Base-by-base conservation (phyloP, 2,329 filamentous ascomycete genomes). In the Fusarium vanettenii region DNA sequence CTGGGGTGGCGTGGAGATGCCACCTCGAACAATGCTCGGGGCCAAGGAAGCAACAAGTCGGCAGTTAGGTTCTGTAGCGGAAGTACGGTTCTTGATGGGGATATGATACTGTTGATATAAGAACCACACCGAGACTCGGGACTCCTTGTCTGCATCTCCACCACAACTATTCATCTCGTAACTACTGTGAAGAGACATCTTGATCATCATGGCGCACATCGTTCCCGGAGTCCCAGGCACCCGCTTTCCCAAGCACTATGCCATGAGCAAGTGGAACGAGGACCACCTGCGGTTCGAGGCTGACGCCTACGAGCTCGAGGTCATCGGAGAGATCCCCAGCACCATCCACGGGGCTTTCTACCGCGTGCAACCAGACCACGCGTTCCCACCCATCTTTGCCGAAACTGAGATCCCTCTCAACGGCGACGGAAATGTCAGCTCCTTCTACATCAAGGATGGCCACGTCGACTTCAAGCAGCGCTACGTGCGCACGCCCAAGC, bases 401-500 rank as follows among this genome's bases (percentile, higher is more conserved):
- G 60, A 67, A 20, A 67, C 59, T n/a, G 65, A 67, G 14, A 63
- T 67, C 37, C 59, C 65, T n/a, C 50, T 67, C 29, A 67, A 67
- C 16, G 65, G 65, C 22, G 65, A 67, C 29, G 65, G 65, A 6
- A 63, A 63, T 7, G 65, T 67, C 31, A 63, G 59, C 59, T 67
- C 65, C 13, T 67, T 67, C 50, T 37, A 37, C 50, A 67, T 67
- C 37, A 67, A 67, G 59, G 50, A 67, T 16, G 65, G 65, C 1
- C 65, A 67, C 20, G 60, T 67, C 13, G 65, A 67, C 65, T 67
- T 67, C 50, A 67, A 67, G 65, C 65, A 67, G 16, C 65, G 65
- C 33, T 67, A 67, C 48, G 65, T 67, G 22, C 59, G 52, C 43
- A 67, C 65, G 13, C 59, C 59, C n/a, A 67, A 67, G 48, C 65